phyloP scores from a whole-genome alignment of 2,329 filamentous ascomycete species.

The Elsinoe fawcettii region DNA sequence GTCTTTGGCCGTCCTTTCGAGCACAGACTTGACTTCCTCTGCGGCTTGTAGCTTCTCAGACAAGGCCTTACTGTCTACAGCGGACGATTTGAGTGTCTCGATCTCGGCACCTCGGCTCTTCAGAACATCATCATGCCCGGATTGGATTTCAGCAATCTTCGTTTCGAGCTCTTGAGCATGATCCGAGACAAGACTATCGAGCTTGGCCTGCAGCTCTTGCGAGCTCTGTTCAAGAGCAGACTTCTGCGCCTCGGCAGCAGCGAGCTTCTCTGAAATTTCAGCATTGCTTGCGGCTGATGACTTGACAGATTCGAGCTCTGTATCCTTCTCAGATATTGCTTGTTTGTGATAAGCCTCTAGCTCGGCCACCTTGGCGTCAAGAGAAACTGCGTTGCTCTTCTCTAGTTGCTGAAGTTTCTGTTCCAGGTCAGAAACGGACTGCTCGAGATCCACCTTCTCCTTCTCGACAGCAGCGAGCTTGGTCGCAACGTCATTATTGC shows the following conservation, averaged over 20 bases:
- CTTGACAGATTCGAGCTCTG: slow-evolving; percentile 13
- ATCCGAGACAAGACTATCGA: not conserved
- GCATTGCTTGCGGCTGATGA: not conserved
- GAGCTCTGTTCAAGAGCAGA: not conserved
- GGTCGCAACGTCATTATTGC: not conserved
- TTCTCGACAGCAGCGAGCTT: slow-evolving; percentile 5
- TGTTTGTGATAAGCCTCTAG: not conserved
- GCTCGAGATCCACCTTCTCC: not conserved
- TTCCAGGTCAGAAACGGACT: not conserved
- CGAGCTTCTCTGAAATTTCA: not conserved
- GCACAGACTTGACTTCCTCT: not conserved
- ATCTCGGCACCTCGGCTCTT: not conserved
- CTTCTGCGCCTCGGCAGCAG: not conserved
- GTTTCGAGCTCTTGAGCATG: not conserved
- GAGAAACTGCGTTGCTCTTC: not conserved
- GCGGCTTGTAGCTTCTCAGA: not conserved
- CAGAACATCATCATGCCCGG: not conserved
- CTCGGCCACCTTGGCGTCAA: not conserved
- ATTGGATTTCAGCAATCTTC: not conserved
- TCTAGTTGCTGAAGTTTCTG: slow-evolving; percentile 3
- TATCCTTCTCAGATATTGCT: slow-evolving; percentile 6
- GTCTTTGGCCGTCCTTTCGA: slow-evolving; percentile 4
- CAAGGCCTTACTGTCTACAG: not conserved
- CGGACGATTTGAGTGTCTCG: not conserved
- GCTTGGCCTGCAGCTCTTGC: not conserved